These are phyloP conservation scores for Sicyos baderoa DNA, from an alignment of 306 rosid species.

Conservation along the genomic window DNA sequence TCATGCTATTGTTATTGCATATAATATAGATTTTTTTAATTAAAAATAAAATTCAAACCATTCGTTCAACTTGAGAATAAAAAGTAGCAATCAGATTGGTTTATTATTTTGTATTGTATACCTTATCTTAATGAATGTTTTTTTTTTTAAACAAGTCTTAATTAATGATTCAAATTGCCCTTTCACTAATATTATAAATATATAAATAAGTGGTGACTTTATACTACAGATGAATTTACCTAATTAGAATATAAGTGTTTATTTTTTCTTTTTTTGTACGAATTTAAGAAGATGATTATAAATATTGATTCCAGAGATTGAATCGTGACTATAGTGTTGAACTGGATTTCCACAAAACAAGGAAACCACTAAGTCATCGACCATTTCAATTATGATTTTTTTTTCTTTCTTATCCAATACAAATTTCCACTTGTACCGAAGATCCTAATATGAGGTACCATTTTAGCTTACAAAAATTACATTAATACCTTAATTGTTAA, in stretches of 20 bases:
- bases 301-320: too few relatives aligned
- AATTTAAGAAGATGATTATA: too few relatives aligned
- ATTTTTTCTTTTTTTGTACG: too few relatives aligned
- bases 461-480: neutral
- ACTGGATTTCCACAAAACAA: too few relatives aligned
- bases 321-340: too few relatives aligned
- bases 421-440: too few relatives aligned
- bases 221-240: neutral
- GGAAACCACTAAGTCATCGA: too few relatives aligned
- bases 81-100: neutral
- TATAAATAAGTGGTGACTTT: neutral
- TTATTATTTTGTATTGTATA: neutral
- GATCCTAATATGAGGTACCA: neutral
- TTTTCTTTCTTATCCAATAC: neutral
- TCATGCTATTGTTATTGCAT: neutral
- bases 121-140: neutral
- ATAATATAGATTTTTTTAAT: neutral
- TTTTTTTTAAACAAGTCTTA: too few relatives aligned
- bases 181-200: neutral
- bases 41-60: neutral
- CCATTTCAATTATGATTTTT: too few relatives aligned
- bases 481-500: neutral
- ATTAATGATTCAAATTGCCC: neutral
- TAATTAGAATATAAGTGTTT: neutral
- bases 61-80: constrained; percentile 8